Base-by-base conservation (phyloP, 2,329 filamentous ascomycete species). In the Huntiella savannae region DNA sequence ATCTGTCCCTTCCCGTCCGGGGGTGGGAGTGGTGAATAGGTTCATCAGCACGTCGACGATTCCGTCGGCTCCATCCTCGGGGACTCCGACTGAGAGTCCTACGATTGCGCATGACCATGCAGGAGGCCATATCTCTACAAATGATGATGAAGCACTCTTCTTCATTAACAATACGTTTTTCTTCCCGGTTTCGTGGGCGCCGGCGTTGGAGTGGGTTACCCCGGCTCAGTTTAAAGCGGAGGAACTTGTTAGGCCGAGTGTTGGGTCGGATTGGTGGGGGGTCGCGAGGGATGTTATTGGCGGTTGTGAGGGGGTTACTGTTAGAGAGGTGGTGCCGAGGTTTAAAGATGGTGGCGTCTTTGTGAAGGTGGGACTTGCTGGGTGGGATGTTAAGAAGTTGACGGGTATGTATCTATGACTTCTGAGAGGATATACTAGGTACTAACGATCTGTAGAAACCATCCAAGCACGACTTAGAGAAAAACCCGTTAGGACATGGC, bases 341-440 rank as follows among this genome's bases (percentile, higher is more conserved):
- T 67, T 92, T 22, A 87, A 92, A 55, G 91, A 98, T 57, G 91
- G 91, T 12, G 91, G 91, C 10, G 85, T 84, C 1, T 96, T 92
- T 58, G 78, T 96, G 59, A 95, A 92, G 59, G 86, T 92, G 57
- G 71, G 70, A 12, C 61, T 64, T 35, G 50, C 59, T 1, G 60
- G 58, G 8, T 54, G 63, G 7, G 58, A 62, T 3, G 55, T 62
- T 2, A 58, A 63, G 40, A 55, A 67, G 41, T 57, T 70, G 41
- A 67, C 71, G 56, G 57, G 63, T 64, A 54, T 32, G 53, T 53
- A 15, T 19, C 4, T 34, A 10, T 7, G 16, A 12, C 5, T 10
- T 13, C 3, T 2, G 8, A 5, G 13, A 11, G 7, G 28, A 34
- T 12, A 13, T 3, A 43, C 12, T 43, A 17, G 13, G 12, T 39